Percentiles rank a stretch among this genome's conserved stretches.
phyloP scores from a whole-genome alignment of 2,329 filamentous ascomycete species.

The Trichoderma afroharzianum region DNA sequence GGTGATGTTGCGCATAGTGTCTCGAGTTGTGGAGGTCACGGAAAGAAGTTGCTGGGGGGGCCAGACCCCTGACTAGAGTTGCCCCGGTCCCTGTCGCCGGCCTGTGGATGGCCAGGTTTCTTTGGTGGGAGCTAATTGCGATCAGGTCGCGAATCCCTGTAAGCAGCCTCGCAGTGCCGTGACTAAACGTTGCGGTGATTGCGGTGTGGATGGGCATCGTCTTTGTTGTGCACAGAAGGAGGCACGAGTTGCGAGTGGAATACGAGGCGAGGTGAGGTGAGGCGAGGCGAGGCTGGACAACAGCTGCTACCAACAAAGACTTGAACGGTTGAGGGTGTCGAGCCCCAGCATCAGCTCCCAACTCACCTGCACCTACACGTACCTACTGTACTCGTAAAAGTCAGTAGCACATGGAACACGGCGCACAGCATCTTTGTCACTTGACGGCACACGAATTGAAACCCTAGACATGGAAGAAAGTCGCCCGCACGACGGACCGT shows the following conservation, averaged over 20 bases:
- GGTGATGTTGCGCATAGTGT: constrained; percentile 20
- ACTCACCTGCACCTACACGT: not conserved
- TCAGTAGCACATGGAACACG: not conserved
- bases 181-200: constrained; percentile 16
- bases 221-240: not conserved
- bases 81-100: constrained; percentile 9
- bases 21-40: constrained; percentile 18
- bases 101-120: constrained; percentile 11
- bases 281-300: not conserved
- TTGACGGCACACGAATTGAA: not conserved
- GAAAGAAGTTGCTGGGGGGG: constrained; percentile 9
- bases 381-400: no score
- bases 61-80: constrained; percentile 16
- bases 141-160: constrained; percentile 18
- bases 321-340: not conserved
- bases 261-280: not conserved
- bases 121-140: constrained; percentile 16
- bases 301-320: not conserved
- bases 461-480: not conserved
- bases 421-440: not conserved
- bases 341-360: not conserved
- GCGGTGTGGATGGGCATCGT: constrained; percentile 12
- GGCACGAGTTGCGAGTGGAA: constrained; percentile 6
- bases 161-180: constrained; percentile 12
- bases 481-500: not conserved